Base-by-base conservation (phyloP, 108 stramenopile genomes). In the Fistulifera pelliculosa region DNA sequence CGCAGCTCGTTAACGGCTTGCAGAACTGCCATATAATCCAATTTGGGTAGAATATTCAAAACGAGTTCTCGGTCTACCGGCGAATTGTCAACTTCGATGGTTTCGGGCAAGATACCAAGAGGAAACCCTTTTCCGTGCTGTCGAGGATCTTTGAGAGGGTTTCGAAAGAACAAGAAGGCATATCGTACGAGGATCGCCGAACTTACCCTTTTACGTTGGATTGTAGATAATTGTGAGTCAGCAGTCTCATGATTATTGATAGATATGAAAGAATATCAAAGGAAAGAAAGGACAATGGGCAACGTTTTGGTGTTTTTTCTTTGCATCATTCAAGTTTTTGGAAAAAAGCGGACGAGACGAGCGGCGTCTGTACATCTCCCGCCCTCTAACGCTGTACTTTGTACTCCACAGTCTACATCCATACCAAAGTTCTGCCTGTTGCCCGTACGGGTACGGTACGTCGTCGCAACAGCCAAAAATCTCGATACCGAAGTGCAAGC, bases 101-200 rank as follows among this genome's bases (percentile, higher is more conserved):
- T 52, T 22, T 80, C 57, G 23, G 75, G 69, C 52, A 85, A 83
- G 47, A 92, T 87, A 45, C 65, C 66, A 13, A 92, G 69, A 16
- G 90, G 86, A 51, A 92, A 19, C 85, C 85, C n/a, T 85, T 77
- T 42, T 72, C 76, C 15, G 90, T 87, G 24, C 84, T 82, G 31
- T 35, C 31, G 8, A 35, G 8, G 8, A 35, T 35, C n/a, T n/a
- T n/a, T n/a, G n/a, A n/a, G n/a, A n/a, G n/a, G n/a, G n/a, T n/a
- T n/a, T n/a, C n/a, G 31, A 35, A 35, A 35, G 31, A 35, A 35
- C n/a, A 35, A 35, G 3, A 35, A 8, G 31, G 8, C 6, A 35
- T 35, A 35, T 35, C 31, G 8, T 35, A 35, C 44, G 21, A 45
- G 21, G 2, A 4, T 8, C 17, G 11, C 11, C 17, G 3, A 45